Evolutionary conservation across 1,284 basidiomycete genomes (phyloP).

Genomic region (Cutaneotrichosporon sp.): DNA sequence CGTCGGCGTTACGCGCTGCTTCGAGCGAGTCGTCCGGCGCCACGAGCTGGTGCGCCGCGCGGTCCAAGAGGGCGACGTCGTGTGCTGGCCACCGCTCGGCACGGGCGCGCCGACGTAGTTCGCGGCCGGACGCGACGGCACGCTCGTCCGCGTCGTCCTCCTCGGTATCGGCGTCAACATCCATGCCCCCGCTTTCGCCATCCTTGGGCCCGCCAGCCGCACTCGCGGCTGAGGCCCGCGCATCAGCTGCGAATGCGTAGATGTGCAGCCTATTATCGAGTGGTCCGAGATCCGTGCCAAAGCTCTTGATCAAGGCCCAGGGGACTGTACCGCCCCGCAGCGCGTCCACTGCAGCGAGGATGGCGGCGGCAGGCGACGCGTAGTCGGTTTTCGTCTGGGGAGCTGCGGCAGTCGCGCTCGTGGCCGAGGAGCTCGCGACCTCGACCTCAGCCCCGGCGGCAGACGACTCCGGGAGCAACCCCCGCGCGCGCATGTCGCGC

Average conservation of each 20-base stretch:
- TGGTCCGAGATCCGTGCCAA: background rate
- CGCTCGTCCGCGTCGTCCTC: conserved; percentile 2
- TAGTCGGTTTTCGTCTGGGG: background rate
- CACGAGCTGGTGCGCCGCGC: conserved; percentile 5
- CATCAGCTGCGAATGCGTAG: conserved; percentile 5
- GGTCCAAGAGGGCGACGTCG: conserved; percentile 7
- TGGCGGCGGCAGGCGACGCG: background rate
- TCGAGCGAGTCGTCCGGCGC: background rate
- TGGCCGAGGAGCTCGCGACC: background rate
- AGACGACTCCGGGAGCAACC: conserved; percentile 3
- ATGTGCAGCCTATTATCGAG: conserved; percentile 3
- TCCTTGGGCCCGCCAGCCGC: background rate
- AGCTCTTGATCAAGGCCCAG: background rate
- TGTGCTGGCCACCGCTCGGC: conserved; percentile 3
- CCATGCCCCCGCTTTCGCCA: background rate
- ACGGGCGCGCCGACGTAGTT: background rate
- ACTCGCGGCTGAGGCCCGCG: background rate
- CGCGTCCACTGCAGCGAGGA: background rate
- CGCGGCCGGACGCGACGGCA: conserved; percentile 1
- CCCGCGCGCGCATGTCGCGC: conserved; percentile 16
- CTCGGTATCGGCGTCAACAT: background rate
- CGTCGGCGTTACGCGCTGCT: conserved; percentile 1
- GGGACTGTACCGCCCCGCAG: background rate
- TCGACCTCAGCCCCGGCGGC: background rate
- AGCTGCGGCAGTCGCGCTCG: background rate